Conservation (phyloP, 1,284 basidiomycete genomes). For the Cryptococcus sp. region DNA sequence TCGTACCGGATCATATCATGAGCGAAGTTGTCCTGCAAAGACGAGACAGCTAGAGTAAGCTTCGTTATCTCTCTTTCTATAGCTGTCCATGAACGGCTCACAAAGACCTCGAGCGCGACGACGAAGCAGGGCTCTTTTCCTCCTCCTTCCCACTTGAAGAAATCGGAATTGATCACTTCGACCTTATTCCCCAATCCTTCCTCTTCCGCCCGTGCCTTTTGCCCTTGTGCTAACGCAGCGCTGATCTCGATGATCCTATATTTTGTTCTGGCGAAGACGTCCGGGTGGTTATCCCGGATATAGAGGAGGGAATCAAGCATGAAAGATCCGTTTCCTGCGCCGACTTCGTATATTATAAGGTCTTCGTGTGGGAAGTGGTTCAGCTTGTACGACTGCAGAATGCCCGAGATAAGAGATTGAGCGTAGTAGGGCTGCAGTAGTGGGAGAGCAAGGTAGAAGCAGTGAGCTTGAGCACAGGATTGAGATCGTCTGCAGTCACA, state of each 20-base stretch:
- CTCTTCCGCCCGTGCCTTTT: constrained; percentile 63
- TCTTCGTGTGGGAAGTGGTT: constrained; percentile 96
- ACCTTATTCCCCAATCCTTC: constrained; percentile 64
- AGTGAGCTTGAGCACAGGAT: not conserved
- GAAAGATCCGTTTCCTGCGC: constrained; percentile 94
- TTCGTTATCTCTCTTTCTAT: too few species aligned
- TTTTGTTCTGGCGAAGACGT: constrained; percentile 81
- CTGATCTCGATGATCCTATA: constrained; percentile 94
- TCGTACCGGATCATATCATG: constrained; percentile 95
- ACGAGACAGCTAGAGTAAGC: not conserved
- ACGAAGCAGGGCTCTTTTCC: constrained; percentile 88
- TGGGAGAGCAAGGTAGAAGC: too few species aligned
- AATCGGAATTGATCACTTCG: constrained; percentile 74
- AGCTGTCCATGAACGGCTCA: constrained; percentile 55
- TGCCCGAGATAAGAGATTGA: constrained; percentile 81
- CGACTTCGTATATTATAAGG: constrained; percentile 93
- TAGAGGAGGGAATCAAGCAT: constrained; percentile 85
- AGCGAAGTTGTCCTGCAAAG: constrained; percentile 84
- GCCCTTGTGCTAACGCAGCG: constrained; percentile 70
- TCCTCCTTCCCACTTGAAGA: constrained; percentile 78
- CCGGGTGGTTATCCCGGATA: constrained; percentile 75
- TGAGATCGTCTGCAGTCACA: not conserved
- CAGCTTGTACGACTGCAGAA: constrained; percentile 86
- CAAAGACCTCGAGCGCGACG: constrained; percentile 91
- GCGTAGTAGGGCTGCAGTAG: constrained; percentile 83